Base-by-base conservation (phyloP, 768 basidiomycete species). In the Kwoniella dejecticola region DNA sequence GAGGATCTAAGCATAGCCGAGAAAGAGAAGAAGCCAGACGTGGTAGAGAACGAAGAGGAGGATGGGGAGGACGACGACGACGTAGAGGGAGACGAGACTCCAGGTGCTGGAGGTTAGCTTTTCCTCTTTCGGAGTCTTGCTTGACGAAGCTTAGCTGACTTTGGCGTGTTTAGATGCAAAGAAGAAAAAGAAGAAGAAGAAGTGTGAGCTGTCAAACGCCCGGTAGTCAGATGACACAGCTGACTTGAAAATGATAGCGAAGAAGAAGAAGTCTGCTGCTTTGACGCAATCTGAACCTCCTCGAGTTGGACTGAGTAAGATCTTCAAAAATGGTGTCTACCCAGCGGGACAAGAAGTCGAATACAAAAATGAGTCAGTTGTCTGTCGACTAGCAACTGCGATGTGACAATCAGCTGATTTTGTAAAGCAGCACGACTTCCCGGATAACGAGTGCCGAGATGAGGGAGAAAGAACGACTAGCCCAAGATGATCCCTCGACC, bases 101-200 rank as follows among this genome's bases (percentile, higher is more conserved):
- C 42, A 10, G 58, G 50, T 38, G 12, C 30, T 19, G 56, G 52
- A 52, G 54, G 55, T 42, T 17, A 41, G 44, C 42, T 19, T 42
- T 12, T 42, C 17, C 41, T 11, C 6, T 42, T 19, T n/a, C 6
- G 11, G 41, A 15, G n/a, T 2, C 5, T 10, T 42, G 4, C 15
- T n/a, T n/a, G 30, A 49, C 24, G 21, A 13, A n/a, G 7, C 7
- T 42, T 6, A 42, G 33, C 41, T 19, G 41, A 42, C 19, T 11
- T 8, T 31, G 17, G 8, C 2, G 26, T 38, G 31, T 31, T 64
- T 45, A 59, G 72, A 75, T 50, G 69, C 64, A 77, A 93, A 91
- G 80, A 95, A 95, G 82, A 97, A 94, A 77, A 91, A 93, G 81
- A 95, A 91, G 80, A 94, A 91, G 78, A 81, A 89, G 60, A 92